A percentile compares a stretch with the other conserved stretches of the same genome.
phyloP scores from a whole-genome alignment of 2,329 filamentous ascomycete species.

The Dendryphion nanum region DNA sequence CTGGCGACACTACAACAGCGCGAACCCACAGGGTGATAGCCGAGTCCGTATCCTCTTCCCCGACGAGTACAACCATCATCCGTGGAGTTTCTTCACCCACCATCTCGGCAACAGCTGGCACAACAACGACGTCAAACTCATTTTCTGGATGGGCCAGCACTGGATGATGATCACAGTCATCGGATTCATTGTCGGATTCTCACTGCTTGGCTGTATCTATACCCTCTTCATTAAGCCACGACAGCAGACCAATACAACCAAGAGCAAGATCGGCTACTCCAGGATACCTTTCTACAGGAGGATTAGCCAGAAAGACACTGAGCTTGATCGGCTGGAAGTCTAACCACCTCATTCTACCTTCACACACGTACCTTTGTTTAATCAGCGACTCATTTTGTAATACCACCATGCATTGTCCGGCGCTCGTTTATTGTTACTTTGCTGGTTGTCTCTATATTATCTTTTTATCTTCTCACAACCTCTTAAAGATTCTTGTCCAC shows the following conservation, averaged over 20 bases:
- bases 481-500: too few relatives aligned
- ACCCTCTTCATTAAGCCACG: conserved; percentile 49
- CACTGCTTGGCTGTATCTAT: conserved; percentile 53
- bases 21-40: conserved; percentile 48
- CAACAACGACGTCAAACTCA: conserved; percentile 60
- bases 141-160: conserved; percentile 61
- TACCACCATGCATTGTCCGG: too few relatives aligned
- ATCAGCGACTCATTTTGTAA: too few relatives aligned
- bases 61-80: conserved; percentile 65
- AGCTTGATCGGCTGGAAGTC: too few relatives aligned
- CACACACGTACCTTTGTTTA: too few relatives aligned
- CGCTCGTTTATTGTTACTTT: too few relatives aligned
- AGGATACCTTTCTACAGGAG: conserved; percentile 37
- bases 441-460: too few relatives aligned
- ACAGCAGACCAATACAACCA: conserved; percentile 13
- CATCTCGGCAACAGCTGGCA: conserved; percentile 67
- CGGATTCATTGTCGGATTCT: conserved; percentile 53
- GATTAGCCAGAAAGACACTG: conserved; percentile 36
- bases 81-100: conserved; percentile 72
- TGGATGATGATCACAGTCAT: conserved; percentile 57
- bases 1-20: conserved; percentile 70
- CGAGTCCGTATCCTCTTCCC: conserved; percentile 67
- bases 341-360: too few relatives aligned
- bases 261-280: conserved; percentile 20
- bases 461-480: too few relatives aligned